These are phyloP conservation scores for Jacaranda copaia DNA, from an alignment of 257 asterid species.

Conservation along the genomic window DNA sequence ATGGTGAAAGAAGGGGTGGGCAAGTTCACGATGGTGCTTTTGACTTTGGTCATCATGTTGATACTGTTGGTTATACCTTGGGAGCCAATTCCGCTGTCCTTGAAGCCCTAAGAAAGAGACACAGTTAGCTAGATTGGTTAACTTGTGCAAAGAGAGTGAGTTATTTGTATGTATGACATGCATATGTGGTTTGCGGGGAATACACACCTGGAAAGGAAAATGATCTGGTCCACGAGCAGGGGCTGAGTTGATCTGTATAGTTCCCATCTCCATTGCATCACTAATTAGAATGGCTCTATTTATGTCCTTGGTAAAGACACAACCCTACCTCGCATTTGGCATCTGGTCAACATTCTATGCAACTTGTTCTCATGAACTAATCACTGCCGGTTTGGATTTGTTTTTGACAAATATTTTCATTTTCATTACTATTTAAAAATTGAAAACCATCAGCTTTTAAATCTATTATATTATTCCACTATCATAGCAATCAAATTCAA, in stretches of 20 bases:
- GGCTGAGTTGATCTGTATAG: neutral
- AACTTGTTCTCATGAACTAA: too few species aligned
- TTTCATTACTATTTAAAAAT: too few species aligned
- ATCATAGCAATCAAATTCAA: too few species aligned
- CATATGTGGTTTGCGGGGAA: too few species aligned
- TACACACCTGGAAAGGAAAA: neutral
- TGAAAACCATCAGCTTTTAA: too few species aligned
- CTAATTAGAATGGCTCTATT: neutral
- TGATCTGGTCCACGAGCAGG: slow-evolving; percentile 14
- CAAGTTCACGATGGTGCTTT: slow-evolving; percentile 2
- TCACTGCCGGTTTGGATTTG: too few species aligned
- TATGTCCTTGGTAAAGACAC: slow-evolving; percentile 13
- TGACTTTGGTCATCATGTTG: neutral
- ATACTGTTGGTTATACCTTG: slow-evolving; percentile 4
- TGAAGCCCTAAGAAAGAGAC: neutral
- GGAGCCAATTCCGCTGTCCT: slow-evolving; percentile 6
- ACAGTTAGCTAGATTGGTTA: neutral
- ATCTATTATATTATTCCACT: too few species aligned
- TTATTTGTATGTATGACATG: too few species aligned
- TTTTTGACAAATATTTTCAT: too few species aligned
- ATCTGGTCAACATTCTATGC: too few species aligned
- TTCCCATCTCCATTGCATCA: neutral
- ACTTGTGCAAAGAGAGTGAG: neutral
- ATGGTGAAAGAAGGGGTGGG: neutral
- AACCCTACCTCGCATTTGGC: neutral